Evolutionary conservation across 2,329 filamentous ascomycete genomes (phyloP).

Genomic region (Chrysosporium queenslandicum): DNA sequence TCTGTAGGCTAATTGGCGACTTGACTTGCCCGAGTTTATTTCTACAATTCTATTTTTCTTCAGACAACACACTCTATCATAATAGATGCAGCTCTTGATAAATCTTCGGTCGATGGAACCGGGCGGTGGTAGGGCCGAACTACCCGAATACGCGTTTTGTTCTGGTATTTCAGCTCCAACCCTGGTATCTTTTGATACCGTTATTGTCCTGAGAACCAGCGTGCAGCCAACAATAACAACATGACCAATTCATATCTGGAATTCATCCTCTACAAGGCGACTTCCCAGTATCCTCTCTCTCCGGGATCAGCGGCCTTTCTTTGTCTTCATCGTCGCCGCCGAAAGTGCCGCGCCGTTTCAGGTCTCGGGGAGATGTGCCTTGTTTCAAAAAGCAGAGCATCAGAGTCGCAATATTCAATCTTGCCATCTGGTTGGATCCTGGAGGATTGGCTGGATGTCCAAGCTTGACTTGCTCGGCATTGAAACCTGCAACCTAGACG

Average conservation of each 20-base stretch:
- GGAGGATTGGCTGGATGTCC: not conserved
- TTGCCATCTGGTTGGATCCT: not conserved
- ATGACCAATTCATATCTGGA: not conserved
- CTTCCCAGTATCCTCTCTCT: too few relatives aligned
- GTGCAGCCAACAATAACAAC: not conserved
- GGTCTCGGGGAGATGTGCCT: conserved; percentile 1
- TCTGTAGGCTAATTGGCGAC: too few relatives aligned
- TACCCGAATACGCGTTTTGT: conserved; percentile 8
- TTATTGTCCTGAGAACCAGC: not conserved
- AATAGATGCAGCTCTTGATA: not conserved
- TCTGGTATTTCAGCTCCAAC: conserved; percentile 5
- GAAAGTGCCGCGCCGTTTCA: conserved; percentile 1
- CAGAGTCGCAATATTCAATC: not conserved
- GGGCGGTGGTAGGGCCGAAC: conserved; percentile 6
- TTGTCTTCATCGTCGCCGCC: not conserved
- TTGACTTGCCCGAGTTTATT: too few relatives aligned
- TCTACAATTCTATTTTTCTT: too few relatives aligned
- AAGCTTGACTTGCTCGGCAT: conserved; percentile 5
- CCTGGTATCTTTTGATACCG: not conserved
- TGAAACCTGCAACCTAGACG: not conserved
- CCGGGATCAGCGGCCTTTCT: too few relatives aligned
- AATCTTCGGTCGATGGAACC: not conserved
- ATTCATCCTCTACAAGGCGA: too few relatives aligned
- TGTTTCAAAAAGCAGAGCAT: not conserved
- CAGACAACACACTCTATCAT: too few relatives aligned